A percentile compares a stretch with the other conserved stretches of the same genome.
Conservation (phyloP, 108 stramenopile species). For the Nitzschia inconspicua region DNA sequence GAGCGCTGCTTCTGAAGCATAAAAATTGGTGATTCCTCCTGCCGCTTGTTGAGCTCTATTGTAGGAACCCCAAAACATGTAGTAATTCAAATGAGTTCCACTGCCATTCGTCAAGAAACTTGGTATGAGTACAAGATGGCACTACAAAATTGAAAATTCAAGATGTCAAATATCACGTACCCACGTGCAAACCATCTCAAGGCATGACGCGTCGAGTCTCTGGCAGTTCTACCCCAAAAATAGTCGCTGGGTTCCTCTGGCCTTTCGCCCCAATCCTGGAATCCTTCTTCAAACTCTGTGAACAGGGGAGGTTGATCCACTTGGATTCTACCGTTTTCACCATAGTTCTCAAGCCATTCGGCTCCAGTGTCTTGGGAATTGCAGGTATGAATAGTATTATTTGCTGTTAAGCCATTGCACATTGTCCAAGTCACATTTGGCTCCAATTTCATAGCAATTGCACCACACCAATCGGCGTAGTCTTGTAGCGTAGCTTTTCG, state of each 20-base stretch:
- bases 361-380: slow-evolving; percentile 42
- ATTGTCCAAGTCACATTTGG: slow-evolving; percentile 58
- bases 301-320: slow-evolving; percentile 55
- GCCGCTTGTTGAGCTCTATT: slow-evolving; percentile 41
- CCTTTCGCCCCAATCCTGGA: slow-evolving; percentile 58
- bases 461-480: slow-evolving; percentile 64
- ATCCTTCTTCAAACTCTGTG: slow-evolving; percentile 44
- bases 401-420: slow-evolving; percentile 57
- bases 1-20: slow-evolving; percentile 48
- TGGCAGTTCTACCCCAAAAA: slow-evolving; percentile 55
- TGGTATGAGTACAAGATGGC: background rate
- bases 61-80: slow-evolving; percentile 62
- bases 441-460: slow-evolving; percentile 23
- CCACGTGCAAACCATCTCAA: slow-evolving; percentile 65
- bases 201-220: slow-evolving; percentile 26
- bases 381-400: slow-evolving; percentile 57
- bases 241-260: slow-evolving; percentile 41
- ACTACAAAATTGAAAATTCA: background rate
- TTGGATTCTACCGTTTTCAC: slow-evolving; percentile 45
- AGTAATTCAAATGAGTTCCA: slow-evolving; percentile 60
- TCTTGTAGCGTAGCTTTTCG: slow-evolving; percentile 36
- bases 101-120: background rate
- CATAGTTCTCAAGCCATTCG: slow-evolving; percentile 51
- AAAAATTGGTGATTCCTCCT: slow-evolving; percentile 51
- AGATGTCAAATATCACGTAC: background rate